Conservation (phyloP, 2,329 filamentous ascomycete species). For the Bipolaris zeicola region DNA sequence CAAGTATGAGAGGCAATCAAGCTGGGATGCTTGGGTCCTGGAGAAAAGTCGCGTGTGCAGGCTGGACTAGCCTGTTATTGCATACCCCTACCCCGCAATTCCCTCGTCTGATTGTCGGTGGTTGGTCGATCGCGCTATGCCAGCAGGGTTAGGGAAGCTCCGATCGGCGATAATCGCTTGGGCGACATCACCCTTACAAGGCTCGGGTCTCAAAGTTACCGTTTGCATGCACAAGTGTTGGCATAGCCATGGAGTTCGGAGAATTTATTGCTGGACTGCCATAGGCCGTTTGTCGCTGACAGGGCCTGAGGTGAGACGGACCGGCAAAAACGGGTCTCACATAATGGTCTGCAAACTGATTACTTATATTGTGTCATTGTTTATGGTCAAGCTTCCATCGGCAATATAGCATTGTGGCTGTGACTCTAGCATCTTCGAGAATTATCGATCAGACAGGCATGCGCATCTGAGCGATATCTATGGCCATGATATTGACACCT, state of each 20-base stretch:
- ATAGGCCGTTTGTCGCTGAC: neutral
- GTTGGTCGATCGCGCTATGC: constrained; percentile 7
- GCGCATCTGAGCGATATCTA: neutral
- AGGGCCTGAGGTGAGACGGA: constrained; percentile 3
- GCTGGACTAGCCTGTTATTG: constrained; percentile 5
- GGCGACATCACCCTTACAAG: constrained; percentile 15
- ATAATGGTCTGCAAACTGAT: neutral
- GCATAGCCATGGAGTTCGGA: neutral
- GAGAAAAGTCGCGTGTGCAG: constrained; percentile 3
- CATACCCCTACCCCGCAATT: constrained; percentile 16
- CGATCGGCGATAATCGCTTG: constrained; percentile 16
- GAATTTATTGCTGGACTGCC: neutral
- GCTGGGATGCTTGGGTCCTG: constrained; percentile 14
- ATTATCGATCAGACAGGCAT: neutral
- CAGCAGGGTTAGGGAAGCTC: constrained; percentile 8
- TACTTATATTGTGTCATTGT: neutral
- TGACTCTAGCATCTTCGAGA: neutral
- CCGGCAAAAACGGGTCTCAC: constrained; percentile 3
- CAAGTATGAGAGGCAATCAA: constrained; percentile 15
- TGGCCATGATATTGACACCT: neutral
- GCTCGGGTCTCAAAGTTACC: neutral
- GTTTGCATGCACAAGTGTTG: neutral
- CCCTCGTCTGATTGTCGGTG: constrained; percentile 1
- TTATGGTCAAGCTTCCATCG: neutral
- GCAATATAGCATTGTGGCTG: neutral